Evolutionary conservation across 1,139 yeast genomes (phyloP), one percentile per base, ranked within the genome.

Genomic region (Candida frijolesensis): DNA sequence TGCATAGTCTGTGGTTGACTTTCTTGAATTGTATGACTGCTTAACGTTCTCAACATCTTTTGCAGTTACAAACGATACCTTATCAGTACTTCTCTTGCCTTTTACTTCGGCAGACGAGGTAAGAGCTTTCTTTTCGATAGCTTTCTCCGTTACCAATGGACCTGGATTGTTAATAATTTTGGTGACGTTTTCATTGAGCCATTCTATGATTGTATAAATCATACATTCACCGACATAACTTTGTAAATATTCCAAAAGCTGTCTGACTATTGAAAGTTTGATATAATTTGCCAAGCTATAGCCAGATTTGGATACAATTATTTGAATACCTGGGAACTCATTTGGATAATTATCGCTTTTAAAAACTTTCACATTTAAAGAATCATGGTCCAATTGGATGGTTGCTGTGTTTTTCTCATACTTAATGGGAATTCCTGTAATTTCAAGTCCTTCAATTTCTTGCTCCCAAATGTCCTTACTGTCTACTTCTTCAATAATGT

Each of bases 161-260:
- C 96, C 96, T 0, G 98, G 98, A 51, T 85, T 74, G 34, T 83
- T 80, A 15, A 87, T 78, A 10, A 91, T 75, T 1, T 65, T 64
- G 5, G 73, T 67, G 45, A 87, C 71, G 57, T 88, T 82, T 12
- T 81, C 85, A 55, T 85, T 85, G 16, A 90, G 60, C 92, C 95
- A 91, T 54, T 89, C 96, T 46, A 83, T 70, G 12, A 90, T 73
- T 4, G 83, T 70, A 62, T 74, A 86, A 1, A 91, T 64, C 71
- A 86, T 80, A 58, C 87, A 83, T 56, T 84, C 89, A 1, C 97
- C 97, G 2, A 84, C 46, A 11, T 83, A 65, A 14, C 73, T 70
- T 47, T 72, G 70, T 44, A 85, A 60, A 53, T 78, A 73, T 4
- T 67, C 62, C 10, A 79, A 61, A 32, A 84, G 63, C 39, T 78